A percentile compares a stretch with the other conserved stretches of the same genome.
phyloP scores from a whole-genome alignment of 345 rosid genomes.

The Microthlaspi erraticum region DNA sequence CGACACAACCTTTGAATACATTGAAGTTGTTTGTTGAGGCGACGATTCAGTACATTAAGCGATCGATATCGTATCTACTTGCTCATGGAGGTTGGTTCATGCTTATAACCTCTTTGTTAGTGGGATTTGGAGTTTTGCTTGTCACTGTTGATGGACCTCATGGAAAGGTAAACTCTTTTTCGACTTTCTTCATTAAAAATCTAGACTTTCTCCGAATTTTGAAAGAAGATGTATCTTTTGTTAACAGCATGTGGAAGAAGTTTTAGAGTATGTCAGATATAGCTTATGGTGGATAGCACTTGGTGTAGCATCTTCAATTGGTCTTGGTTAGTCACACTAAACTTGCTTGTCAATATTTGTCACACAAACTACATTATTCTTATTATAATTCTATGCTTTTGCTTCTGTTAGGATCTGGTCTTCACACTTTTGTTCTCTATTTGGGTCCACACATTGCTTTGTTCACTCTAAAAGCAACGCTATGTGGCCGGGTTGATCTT shows the following conservation, averaged over 20 bases:
- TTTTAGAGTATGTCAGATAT: conserved; percentile 63
- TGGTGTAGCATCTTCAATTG: conserved; percentile 99
- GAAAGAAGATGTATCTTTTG: neutral
- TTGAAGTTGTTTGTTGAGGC: conserved; percentile 71
- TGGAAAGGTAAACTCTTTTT: conserved; percentile 64
- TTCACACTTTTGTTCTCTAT: conserved; percentile 97
- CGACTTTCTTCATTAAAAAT: neutral
- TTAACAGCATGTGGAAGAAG: conserved; percentile 81
- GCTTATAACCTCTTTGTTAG: conserved; percentile 51
- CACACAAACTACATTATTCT: neutral
- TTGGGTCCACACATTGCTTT: conserved; percentile 95
- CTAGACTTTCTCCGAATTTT: neutral
- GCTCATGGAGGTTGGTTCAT: conserved; percentile 78
- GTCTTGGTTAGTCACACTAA: conserved; percentile 76
- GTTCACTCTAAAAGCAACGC: conserved; percentile 90
- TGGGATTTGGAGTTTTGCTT: conserved; percentile 51
- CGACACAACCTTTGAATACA: conserved; percentile 74
- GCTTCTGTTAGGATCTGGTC: conserved; percentile 83
- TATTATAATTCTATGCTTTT: neutral
- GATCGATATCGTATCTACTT: conserved; percentile 55
- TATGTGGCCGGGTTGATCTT: conserved; percentile 69
- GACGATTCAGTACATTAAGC: conserved; percentile 59
- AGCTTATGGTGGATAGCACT: conserved; percentile 96
- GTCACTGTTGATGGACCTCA: conserved; percentile 81
- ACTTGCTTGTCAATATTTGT: neutral